Percentiles rank a stretch among this genome's conserved stretches.
Evolutionary conservation across 805 yeast genomes (phyloP).

Genomic region (Nakazawaea ernobii): DNA sequence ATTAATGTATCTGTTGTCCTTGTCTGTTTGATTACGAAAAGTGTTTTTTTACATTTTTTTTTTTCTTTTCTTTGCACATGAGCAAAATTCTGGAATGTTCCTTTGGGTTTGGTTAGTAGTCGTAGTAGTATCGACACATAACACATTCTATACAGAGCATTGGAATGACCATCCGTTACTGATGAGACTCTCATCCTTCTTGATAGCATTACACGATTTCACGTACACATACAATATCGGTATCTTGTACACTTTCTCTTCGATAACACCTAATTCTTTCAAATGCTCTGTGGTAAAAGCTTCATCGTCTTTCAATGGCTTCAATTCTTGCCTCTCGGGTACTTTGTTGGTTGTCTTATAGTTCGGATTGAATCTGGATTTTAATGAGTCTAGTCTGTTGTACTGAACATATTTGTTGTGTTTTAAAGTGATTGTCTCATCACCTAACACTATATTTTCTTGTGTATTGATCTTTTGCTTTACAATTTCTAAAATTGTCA

Average conservation of each 20-base stretch:
- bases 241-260: constrained; percentile 5
- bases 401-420: constrained; percentile 4
- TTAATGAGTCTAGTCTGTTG: constrained; percentile 6
- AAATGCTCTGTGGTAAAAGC: constrained; percentile 6
- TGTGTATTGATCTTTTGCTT: constrained; percentile 3
- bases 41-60: not conserved
- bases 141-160: not conserved
- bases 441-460: not conserved
- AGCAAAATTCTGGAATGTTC: not conserved
- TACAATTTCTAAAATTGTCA: constrained; percentile 6
- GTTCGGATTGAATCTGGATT: not conserved
- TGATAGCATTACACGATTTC: not conserved
- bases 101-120: too few relatives aligned
- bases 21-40: too few relatives aligned
- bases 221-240: constrained; percentile 9
- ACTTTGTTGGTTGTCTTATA: not conserved
- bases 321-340: not conserved
- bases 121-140: too few relatives aligned
- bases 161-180: constrained; percentile 5
- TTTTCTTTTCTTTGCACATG: too few relatives aligned
- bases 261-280: not conserved
- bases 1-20: too few relatives aligned
- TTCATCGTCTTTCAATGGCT: constrained; percentile 3
- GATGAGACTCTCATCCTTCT: not conserved
- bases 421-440: not conserved